phyloP scores from a whole-genome alignment of 2,329 filamentous ascomycete species.

The Pseudocercospora macadamiae region DNA sequence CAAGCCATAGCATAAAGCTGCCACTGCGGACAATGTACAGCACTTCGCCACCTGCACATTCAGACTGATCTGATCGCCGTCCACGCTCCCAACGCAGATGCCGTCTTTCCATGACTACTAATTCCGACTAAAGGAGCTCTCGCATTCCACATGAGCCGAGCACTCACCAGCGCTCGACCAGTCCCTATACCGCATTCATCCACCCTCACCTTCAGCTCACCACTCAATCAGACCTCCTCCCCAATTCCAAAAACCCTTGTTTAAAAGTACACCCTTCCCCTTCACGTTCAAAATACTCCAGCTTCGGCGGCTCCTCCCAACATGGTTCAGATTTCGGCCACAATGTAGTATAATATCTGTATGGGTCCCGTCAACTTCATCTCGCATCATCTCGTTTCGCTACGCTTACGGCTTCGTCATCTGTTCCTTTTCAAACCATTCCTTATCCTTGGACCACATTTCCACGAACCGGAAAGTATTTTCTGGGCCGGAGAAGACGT shows the following conservation, averaged over 20 bases:
- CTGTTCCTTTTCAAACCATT: conserved; percentile 28
- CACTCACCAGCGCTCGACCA: too few relatives aligned
- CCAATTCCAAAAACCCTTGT: conserved; percentile 23
- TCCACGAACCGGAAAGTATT: conserved; percentile 27
- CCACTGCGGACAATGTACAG: too few relatives aligned
- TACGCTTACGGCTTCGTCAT: conserved; percentile 28
- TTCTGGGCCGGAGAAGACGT: conserved; percentile 26
- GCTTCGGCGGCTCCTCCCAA: conserved; percentile 21
- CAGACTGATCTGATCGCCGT: too few relatives aligned
- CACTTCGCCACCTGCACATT: too few relatives aligned
- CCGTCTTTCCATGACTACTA: too few relatives aligned
- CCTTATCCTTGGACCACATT: conserved; percentile 22
- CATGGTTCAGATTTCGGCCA: conserved; percentile 14
- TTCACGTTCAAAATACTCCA: conserved; percentile 27
- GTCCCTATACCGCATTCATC: too few relatives aligned
- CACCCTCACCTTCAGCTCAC: background rate
- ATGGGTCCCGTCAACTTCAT: background rate
- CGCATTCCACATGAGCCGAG: too few relatives aligned
- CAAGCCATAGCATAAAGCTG: too few relatives aligned
- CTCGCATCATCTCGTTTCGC: conserved; percentile 11
- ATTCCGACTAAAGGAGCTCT: too few relatives aligned
- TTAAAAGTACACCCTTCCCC: conserved; percentile 21
- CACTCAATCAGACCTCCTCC: conserved; percentile 3
- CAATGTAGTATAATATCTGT: background rate
- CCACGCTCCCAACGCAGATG: too few relatives aligned